Conservation (phyloP, 148 eudicot species). For the Polygonum maritimum region DNA sequence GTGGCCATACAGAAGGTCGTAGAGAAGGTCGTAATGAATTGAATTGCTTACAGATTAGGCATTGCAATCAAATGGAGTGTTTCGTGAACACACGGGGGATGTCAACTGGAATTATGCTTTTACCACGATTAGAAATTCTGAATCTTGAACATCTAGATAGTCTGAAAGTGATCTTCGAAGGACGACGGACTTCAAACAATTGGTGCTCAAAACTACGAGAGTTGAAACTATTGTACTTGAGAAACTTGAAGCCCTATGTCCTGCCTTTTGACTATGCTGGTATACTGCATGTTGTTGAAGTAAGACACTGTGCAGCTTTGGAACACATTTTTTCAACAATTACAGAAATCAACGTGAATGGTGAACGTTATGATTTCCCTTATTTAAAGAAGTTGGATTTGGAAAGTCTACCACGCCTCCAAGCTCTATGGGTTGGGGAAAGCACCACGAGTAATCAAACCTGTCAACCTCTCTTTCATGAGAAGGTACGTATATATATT, state of each 20-base stretch:
- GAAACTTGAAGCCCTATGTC: neutral
- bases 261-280: neutral
- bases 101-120: neutral
- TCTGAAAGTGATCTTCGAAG: neutral
- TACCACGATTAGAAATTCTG: neutral
- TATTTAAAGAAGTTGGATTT: neutral
- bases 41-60: conserved; percentile 2
- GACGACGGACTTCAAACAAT: neutral
- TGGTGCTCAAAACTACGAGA: neutral
- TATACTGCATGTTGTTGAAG: neutral
- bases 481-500: neutral
- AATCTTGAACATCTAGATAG: neutral
- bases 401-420: no score
- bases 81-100: conserved; percentile 1
- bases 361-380: neutral
- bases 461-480: neutral
- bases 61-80: conserved; percentile 4
- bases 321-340: neutral
- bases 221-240: neutral
- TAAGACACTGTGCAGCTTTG: neutral
- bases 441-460: no score
- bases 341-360: neutral
- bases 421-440: no score
- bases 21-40: neutral
- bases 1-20: no score